Evolutionary conservation across 352 stramenopile genomes (phyloP), one percentile per base, ranked within the genome.

Genomic region (Aphanomyces stellatus): DNA sequence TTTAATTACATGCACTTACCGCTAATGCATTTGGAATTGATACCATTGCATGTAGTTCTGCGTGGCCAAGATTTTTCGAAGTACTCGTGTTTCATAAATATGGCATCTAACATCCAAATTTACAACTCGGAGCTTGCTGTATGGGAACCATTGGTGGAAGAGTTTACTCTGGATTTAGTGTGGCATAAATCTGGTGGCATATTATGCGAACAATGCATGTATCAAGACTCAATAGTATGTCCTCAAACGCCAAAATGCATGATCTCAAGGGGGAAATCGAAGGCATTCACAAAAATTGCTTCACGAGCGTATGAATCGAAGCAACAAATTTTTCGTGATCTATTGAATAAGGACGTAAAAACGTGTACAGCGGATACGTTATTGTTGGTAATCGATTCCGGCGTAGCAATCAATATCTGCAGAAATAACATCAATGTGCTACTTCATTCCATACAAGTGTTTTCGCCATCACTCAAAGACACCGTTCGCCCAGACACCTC

Each of bases 1-100:
- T 91, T 92, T 37, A 82, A 94, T 70, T 92, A 94, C 55, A 94
- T 94, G 85, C 65, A 92, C 42, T 69, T 94, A 15, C 85, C 85
- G 1, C 48, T 94, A 40, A 65, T 94, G 69, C 85, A 94, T 59
- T 78, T 90, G n/a, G 82, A 82, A 10, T 69, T 91, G 15, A 72
- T 75, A 11, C 78, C 76, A n/a, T 67, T 94, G n/a, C 76, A 88
- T 49, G 69, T 85, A 0, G 80, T 89, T 53, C 72, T 93, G 25
- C 75, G 82, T 33, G 81, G 83, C 28, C 75, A 79, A 3, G 71
- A 91, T 22, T 77, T 87, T 46, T 74, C 83, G 28, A 82, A 81
- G 53, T 76, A 88, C 15, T 88, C 81, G 8, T 81, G 76, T 6
- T 65, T 92, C 40, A 70, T 81, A 8, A 85, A 78, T 66, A 62